Base-by-base conservation (phyloP, 1,284 basidiomycete species). In the Marasmius fiardii region DNA sequence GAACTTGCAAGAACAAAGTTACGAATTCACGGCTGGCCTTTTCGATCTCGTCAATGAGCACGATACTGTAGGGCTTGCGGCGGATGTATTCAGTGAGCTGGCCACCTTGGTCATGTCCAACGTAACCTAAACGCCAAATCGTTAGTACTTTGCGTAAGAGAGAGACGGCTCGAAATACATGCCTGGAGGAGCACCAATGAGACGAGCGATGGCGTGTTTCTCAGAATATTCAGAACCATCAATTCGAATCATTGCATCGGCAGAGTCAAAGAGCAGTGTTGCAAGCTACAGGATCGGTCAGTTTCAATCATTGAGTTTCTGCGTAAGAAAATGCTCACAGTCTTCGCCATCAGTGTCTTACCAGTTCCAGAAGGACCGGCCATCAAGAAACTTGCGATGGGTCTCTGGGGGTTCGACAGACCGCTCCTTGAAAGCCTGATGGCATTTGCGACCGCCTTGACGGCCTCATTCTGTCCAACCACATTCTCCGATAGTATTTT, bases 201-300 rank as follows among this genome's bases (percentile, higher is more conserved):
- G 81, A 33, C 93, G 83, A 31, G 93, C 86, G 54, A 97, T 90
- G 1, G 92, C 91, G 67, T 97, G 94, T 71, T 93, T 94, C 74
- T 96, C 95, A 26, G 92, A 93, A 71, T 96, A 96, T 67, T 96
- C 93, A 37, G 90, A 92, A 64, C 86, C 92, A 70, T 96, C 94
- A 66, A 96, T 85, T 61, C 93, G 89, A 62, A 96, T 92, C 86
- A 97, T 89, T 10, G 93, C 89, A 59, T 94, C 85, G 21, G 89
- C 83, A 24, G 93, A 94, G 69, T 96, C 92, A 68, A 98, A 97
- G 21, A 97, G 78, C 52, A 95, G 71, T 14, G 82, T 84, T 0
- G 95, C 94, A 53, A 98, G 85, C 87, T 91, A 65, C 43, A 41
- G 39, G n/a, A 63, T 66, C 47, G 47, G 59, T n/a, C 39, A 47